Evolutionary conservation across 768 basidiomycete genomes (phyloP).

Genomic region (Gymnopilus junonius): DNA sequence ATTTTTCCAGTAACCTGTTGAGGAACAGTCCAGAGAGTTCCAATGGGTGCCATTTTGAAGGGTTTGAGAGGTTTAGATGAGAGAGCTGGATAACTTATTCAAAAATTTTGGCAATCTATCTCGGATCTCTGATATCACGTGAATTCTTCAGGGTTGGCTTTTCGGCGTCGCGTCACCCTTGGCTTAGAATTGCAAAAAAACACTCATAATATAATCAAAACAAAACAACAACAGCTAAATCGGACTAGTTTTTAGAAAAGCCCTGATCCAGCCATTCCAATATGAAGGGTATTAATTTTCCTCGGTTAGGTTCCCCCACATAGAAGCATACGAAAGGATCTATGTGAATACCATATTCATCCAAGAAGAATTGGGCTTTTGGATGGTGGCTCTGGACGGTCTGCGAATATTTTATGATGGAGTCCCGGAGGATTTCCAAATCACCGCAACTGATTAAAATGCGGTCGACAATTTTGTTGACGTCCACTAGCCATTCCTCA

Average conservation of each 20-base stretch:
- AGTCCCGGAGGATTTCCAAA: constrained; percentile 30
- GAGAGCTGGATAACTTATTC: constrained; percentile 20
- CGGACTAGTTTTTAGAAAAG: background rate
- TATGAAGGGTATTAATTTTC: constrained; percentile 18
- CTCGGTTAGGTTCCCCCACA: constrained; percentile 15
- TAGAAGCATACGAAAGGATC: constrained; percentile 22
- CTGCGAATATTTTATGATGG: constrained; percentile 26
- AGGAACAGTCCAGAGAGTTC: constrained; percentile 64
- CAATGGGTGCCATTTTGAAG: constrained; percentile 55
- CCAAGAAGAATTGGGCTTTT: constrained; percentile 16
- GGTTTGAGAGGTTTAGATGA: constrained; percentile 12
- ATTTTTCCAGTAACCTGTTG: constrained; percentile 46
- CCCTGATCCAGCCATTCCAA: constrained; percentile 20
- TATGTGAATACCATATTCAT: constrained; percentile 23
- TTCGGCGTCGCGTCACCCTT: background rate
- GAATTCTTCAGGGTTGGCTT: constrained; percentile 13
- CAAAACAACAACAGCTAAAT: background rate
- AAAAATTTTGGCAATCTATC: constrained; percentile 17
- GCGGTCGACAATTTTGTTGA: constrained; percentile 24
- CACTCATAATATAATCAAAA: background rate
- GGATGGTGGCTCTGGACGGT: constrained; percentile 10
- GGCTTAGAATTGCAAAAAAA: background rate
- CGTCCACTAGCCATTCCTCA: constrained; percentile 30
- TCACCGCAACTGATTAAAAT: constrained; percentile 32
- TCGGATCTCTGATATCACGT: constrained; percentile 17